Percentiles rank a stretch among this genome's conserved stretches.
These are phyloP conservation scores for Schizochytrium sp. DNA, from an alignment of 108 stramenopile species.

Conservation along the genomic window DNA sequence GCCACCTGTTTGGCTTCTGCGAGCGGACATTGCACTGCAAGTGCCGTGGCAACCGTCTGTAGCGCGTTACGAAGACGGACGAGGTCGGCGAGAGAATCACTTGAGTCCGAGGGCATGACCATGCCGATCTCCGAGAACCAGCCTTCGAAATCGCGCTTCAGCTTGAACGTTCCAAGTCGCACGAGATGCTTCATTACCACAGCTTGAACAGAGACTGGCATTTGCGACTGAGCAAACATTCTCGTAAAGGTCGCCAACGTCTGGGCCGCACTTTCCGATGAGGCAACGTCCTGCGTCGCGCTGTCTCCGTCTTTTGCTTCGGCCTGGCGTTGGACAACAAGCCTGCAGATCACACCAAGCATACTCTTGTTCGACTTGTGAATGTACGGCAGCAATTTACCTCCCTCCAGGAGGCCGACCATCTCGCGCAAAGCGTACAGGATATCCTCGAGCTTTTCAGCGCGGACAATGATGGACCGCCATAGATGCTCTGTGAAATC, in stretches of 20 bases:
- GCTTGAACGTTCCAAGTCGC: neutral
- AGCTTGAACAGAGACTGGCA: neutral
- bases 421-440: neutral
- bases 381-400: neutral
- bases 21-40: neutral
- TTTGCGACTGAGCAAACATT: neutral
- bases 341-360: neutral
- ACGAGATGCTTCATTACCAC: neutral
- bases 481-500: neutral
- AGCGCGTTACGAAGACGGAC: neutral
- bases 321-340: neutral
- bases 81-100: neutral
- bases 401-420: neutral
- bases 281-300: neutral
- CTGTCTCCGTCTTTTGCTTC: neutral
- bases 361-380: slow-evolving; percentile 1
- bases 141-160: neutral
- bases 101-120: neutral
- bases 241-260: neutral
- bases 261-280: neutral
- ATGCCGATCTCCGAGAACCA: slow-evolving; percentile 12
- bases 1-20: neutral
- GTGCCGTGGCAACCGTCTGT: neutral
- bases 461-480: neutral
- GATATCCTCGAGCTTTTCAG: neutral